Base-by-base conservation (phyloP, 2,329 filamentous ascomycete genomes). In the Fusarium sp. region DNA sequence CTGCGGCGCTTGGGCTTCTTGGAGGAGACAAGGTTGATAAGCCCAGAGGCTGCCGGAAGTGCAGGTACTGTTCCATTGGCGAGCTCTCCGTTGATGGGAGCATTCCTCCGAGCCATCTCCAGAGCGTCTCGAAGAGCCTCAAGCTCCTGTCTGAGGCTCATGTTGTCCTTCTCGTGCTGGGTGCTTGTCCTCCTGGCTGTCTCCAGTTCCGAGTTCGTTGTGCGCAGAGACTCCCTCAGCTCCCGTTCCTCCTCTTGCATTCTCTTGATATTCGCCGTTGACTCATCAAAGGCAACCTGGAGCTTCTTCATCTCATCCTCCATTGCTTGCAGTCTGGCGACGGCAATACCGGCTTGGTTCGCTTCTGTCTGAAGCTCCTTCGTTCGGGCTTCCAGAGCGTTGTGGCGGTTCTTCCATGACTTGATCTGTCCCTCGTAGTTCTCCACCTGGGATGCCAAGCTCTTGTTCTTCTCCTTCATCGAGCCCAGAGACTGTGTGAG, bases 1-100 rank as follows among this genome's bases (percentile, higher is more conserved):
- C 96, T 98, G 75, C 97, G 91, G 80, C 97, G 90, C 88, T 98
- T 98, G 47, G 95, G 95, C 86, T 98, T 98, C 91, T 98, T 98
- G 59, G 95, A 96, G 3, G 96, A 94, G 29, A 99, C 97, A 36
- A 99, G 88, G 83, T 98, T 99, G 88, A 99, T 98, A 71, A 99
- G 90, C 47, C 95, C 95, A 80, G 89, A 93, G 33, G 89, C 86
- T 63, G 89, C 87, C 45, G 90, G 84, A 59, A 90, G 86, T 20
- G 85, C 82, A 11, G 78, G 73, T 50, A 80, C 79, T 25, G 78
- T 77, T 22, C 85, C 85, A 61, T 86, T 86, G 35, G 80, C 74
- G 25, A 81, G 70, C 18, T 88, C 86, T 66, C 94, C 94, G 78
- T 95, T 95, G 78, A 93, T 86, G 11, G 95, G 94, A 33, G 89